Base-by-base conservation (phyloP, 352 stramenopile species). In the Thraustochytrium sp. region DNA sequence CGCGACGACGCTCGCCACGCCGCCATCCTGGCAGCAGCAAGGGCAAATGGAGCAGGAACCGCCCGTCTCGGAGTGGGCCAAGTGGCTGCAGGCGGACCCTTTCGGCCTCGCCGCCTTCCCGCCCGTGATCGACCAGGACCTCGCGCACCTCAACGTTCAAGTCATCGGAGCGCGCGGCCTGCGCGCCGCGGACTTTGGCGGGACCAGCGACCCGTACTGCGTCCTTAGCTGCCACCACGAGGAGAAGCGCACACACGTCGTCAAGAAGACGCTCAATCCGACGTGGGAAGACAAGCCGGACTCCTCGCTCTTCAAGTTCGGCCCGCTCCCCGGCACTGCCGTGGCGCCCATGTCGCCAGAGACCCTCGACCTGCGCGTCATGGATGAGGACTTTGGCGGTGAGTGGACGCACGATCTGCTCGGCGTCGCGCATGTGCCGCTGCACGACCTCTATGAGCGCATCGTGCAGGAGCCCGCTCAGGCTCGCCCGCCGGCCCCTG, bases 181-280 rank as follows among this genome's bases (percentile, higher is more conserved):
- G 16, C 73, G 65, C 31, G 86, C 84, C 18, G 85, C 75, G 18
- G 87, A 89, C 48, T 80, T 89, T 40, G 48, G 46, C 13, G 74
- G 82, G 26, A 85, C 64, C n/a, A 86, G 74, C 65, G 86, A 89
- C 56, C 87, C 87, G 56, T 89, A 87, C 77, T 84, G 85, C 29
- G 54, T 86, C 21, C 61, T 89, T 0, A 86, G 85, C 37, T 89
- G 86, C 76, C 87, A 89, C 65, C 61, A 72, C 29, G 72, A 82
- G 53, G 84, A 77, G 42, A 82, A 85, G 34, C 68, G 74, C 26
- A 89, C 87, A 13, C 63, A 84, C 23, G 82, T 82, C 23, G 85
- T 86, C 31, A 62, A 42, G 37, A 75, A 87, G 23, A 87, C 68
- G 18, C 51, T 86, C 18, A 73, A 87, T 37, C 87, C 87, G 2